A percentile compares a stretch with the other conserved stretches of the same genome.
Conservation (phyloP, 2,329 filamentous ascomycete species). For the Coniosporium tulheliwenetii region DNA sequence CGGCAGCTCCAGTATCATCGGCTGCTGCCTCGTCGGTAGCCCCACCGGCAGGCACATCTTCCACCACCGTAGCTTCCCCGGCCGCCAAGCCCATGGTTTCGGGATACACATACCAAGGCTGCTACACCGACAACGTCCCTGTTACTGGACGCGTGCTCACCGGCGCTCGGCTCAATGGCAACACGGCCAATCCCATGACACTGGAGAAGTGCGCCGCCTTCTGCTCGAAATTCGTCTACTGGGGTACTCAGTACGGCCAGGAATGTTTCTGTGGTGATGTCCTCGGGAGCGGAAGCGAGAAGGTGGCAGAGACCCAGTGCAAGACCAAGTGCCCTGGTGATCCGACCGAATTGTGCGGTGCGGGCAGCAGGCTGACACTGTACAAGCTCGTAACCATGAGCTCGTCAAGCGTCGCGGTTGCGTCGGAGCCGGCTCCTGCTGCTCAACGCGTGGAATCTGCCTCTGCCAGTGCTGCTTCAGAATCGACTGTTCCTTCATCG, state of each 20-base stretch:
- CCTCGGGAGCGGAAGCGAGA: constrained; percentile 5
- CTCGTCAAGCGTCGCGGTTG: background rate
- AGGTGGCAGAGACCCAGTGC: constrained; percentile 9
- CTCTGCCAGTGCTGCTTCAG: too few species aligned
- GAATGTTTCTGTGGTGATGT: constrained; percentile 20
- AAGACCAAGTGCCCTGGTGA: constrained; percentile 13
- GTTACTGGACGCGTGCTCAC: constrained; percentile 10
- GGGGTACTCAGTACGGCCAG: constrained; percentile 20
- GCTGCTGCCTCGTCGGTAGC: background rate
- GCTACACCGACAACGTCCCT: constrained; percentile 14
- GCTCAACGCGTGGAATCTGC: too few species aligned
- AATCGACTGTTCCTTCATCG: too few species aligned
- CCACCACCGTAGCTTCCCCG: constrained; percentile 5
- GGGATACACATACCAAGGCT: constrained; percentile 11
- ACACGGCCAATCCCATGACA: constrained; percentile 18
- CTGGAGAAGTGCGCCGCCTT: constrained; percentile 21
- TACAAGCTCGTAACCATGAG: constrained; percentile 7
- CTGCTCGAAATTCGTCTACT: constrained; percentile 20
- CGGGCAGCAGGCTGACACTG: constrained; percentile 10
- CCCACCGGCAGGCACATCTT: background rate
- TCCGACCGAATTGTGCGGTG: constrained; percentile 13
- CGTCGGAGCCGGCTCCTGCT: too few species aligned
- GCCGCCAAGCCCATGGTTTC: constrained; percentile 4
- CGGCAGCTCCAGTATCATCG: background rate
- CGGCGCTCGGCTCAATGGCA: constrained; percentile 5